Evolutionary conservation across 768 basidiomycete genomes (phyloP).

Genomic region (Kwoniella shandongensis): DNA sequence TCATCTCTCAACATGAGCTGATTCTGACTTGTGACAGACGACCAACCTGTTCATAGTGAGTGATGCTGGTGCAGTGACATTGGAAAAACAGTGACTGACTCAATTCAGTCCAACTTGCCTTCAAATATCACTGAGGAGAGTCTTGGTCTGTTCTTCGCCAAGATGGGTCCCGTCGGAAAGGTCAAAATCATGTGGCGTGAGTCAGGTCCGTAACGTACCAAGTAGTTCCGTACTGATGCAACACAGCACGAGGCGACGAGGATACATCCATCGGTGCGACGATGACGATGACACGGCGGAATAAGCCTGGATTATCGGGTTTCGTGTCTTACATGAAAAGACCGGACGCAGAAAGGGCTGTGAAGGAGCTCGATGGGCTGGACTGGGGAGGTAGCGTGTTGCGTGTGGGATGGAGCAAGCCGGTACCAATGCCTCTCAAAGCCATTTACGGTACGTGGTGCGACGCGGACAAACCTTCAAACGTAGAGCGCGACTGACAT

Average conservation of each 20-base stretch:
- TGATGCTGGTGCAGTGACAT: too few species aligned
- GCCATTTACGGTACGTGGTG: slow-evolving; percentile 64
- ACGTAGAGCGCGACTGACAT: neutral
- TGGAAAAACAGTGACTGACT: neutral
- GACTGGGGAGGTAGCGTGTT: slow-evolving; percentile 91
- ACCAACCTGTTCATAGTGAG: slow-evolving; percentile 86
- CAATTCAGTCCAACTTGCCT: slow-evolving; percentile 68
- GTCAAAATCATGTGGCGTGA: slow-evolving; percentile 85
- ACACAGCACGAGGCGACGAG: slow-evolving; percentile 66
- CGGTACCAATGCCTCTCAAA: slow-evolving; percentile 78
- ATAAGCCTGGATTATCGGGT: slow-evolving; percentile 75
- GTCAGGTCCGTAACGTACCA: slow-evolving; percentile 10
- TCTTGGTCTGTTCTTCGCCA: slow-evolving; percentile 87
- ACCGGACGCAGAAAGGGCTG: slow-evolving; percentile 81
- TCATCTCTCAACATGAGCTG: slow-evolving; percentile 3
- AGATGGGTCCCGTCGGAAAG: slow-evolving; percentile 77
- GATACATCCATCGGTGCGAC: slow-evolving; percentile 66
- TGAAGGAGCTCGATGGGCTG: slow-evolving; percentile 85
- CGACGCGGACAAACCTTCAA: neutral
- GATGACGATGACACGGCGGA: slow-evolving; percentile 65
- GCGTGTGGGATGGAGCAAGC: slow-evolving; percentile 95
- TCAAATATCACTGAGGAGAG: slow-evolving; percentile 78
- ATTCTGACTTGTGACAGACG: slow-evolving; percentile 59
- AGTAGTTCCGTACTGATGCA: neutral
- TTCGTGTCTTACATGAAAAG: slow-evolving; percentile 97